Conservation (phyloP, 768 basidiomycete genomes). For the Paxillus involutus region DNA sequence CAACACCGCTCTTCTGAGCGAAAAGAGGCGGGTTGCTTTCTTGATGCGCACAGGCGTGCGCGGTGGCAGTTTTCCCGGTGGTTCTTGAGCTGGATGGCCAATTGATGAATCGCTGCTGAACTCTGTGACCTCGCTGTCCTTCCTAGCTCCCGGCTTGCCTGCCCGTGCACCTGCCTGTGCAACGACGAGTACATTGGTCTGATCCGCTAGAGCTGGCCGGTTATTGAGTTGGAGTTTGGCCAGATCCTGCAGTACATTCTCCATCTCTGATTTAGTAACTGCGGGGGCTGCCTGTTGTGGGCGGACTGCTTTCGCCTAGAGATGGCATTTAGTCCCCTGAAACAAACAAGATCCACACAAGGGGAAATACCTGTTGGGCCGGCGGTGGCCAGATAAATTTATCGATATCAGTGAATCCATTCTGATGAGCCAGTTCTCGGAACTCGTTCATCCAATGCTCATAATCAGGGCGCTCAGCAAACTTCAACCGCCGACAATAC, state of each 20-base stretch:
- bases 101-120: slow-evolving; percentile 39
- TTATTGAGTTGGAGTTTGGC: slow-evolving; percentile 58
- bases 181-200: slow-evolving; percentile 40
- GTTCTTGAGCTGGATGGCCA: slow-evolving; percentile 28
- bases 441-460: slow-evolving; percentile 65
- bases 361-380: slow-evolving; percentile 29
- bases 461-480: slow-evolving; percentile 71
- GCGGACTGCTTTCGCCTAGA: slow-evolving; percentile 34
- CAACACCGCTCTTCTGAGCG: slow-evolving; percentile 42
- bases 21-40: slow-evolving; percentile 50
- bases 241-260: slow-evolving; percentile 56
- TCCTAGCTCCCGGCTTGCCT: slow-evolving; percentile 28
- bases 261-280: slow-evolving; percentile 45
- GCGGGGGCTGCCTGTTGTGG: slow-evolving; percentile 8
- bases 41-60: slow-evolving; percentile 32
- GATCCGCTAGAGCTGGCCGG: slow-evolving; percentile 50
- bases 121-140: slow-evolving; percentile 40
- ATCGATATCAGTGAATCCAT: slow-evolving; percentile 57
- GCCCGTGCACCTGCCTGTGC: slow-evolving; percentile 32
- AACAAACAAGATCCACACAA: not conserved
- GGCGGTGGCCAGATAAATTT: slow-evolving; percentile 76
- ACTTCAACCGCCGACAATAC: slow-evolving; percentile 69
- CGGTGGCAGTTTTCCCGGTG: slow-evolving; percentile 20
- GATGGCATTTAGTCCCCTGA: slow-evolving; percentile 1
- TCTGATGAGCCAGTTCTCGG: slow-evolving; percentile 54